Conservation (phyloP, 1,284 basidiomycete genomes). For the Ceratobasidium theobromae region DNA sequence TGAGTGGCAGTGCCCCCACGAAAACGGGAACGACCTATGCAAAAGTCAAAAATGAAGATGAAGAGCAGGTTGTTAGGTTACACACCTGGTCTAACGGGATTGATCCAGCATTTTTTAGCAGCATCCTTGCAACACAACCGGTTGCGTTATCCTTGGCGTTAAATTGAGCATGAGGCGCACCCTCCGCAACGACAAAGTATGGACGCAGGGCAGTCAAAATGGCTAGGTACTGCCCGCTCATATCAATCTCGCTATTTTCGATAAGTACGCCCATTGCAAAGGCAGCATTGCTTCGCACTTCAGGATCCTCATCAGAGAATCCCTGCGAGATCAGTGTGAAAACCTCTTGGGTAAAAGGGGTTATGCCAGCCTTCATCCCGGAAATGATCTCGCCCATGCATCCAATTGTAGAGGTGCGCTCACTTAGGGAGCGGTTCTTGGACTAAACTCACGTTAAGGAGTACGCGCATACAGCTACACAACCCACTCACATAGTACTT, state of each 20-base stretch:
- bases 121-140: conserved; percentile 88
- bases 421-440: conserved; percentile 83
- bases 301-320: conserved; percentile 81
- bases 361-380: conserved; percentile 86
- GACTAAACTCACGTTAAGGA: conserved; percentile 52
- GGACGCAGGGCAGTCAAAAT: conserved; percentile 82
- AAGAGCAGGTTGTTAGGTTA: not conserved
- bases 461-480: not conserved
- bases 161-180: conserved; percentile 61
- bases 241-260: conserved; percentile 82
- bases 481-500: conserved; percentile 82
- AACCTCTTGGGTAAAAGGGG: conserved; percentile 71
- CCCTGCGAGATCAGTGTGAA: conserved; percentile 71
- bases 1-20: conserved; percentile 80
- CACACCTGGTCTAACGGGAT: conserved; percentile 79
- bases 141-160: conserved; percentile 96
- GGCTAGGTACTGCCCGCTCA: conserved; percentile 79
- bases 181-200: conserved; percentile 71
- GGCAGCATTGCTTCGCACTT: conserved; percentile 95
- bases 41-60: not conserved
- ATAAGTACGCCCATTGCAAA: conserved; percentile 93
- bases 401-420: conserved; percentile 92
- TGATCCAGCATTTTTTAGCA: conserved; percentile 77
- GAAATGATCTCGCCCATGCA: conserved; percentile 94
- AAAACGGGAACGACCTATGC: conserved; percentile 81